Conservation (phyloP, 768 basidiomycete genomes). For the Holtermanniella nyarrowii region DNA sequence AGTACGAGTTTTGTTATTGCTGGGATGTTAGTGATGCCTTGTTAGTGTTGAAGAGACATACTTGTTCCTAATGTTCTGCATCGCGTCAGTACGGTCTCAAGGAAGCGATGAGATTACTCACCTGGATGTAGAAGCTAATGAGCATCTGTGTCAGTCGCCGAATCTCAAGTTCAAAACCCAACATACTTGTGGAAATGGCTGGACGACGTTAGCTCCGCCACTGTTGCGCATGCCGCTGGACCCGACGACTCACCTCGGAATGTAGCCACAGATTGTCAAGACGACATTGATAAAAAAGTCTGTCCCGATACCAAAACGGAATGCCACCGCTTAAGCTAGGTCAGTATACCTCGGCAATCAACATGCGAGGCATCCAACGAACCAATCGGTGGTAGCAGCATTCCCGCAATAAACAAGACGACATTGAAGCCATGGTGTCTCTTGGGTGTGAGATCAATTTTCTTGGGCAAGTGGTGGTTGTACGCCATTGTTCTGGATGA, state of each 20-base stretch:
- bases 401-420: slow-evolving; percentile 75
- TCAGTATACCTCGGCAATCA: background rate
- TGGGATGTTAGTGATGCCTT: slow-evolving; percentile 2
- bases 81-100: background rate
- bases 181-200: slow-evolving; percentile 71
- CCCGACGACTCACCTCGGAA: slow-evolving; percentile 44
- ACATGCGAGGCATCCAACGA: slow-evolving; percentile 20
- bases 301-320: slow-evolving; percentile 77
- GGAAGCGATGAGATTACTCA: background rate
- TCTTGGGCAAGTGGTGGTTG: slow-evolving; percentile 40
- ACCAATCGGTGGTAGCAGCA: slow-evolving; percentile 86
- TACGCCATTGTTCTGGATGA: slow-evolving; percentile 29
- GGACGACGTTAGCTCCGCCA: slow-evolving; percentile 25
- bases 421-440: slow-evolving; percentile 71
- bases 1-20: slow-evolving; percentile 76
- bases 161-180: background rate
- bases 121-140: slow-evolving; percentile 34
- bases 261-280: slow-evolving; percentile 65
- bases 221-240: too few species aligned
- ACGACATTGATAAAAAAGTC: slow-evolving; percentile 88
- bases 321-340: slow-evolving; percentile 62
- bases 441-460: slow-evolving; percentile 57
- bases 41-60: slow-evolving; percentile 1
- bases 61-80: slow-evolving; percentile 85
- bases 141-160: background rate